These are phyloP conservation scores for Euptelea pleiosperma DNA, from an alignment of 164 flowering plant genomes.

Conservation along the genomic window DNA sequence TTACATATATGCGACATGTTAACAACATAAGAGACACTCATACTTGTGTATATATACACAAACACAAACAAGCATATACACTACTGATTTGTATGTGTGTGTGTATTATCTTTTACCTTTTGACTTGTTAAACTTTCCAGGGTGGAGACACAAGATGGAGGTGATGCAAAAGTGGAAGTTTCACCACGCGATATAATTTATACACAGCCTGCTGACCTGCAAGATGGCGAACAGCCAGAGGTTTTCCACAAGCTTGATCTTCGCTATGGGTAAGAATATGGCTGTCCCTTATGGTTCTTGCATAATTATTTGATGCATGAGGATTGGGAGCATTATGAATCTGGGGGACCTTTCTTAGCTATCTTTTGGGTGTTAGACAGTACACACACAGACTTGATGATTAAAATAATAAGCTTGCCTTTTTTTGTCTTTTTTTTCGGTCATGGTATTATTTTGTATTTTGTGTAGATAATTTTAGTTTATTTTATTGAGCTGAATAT, in stretches of 20 bases:
- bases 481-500: no score
- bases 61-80: no score
- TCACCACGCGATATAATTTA: slow-evolving; percentile 95
- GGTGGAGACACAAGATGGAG: slow-evolving; percentile 99
- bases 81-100: not conserved
- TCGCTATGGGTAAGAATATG: slow-evolving; percentile 78
- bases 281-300: slow-evolving; percentile 4
- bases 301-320: not conserved
- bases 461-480: no score
- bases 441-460: no score
- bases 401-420: no score
- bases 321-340: not conserved
- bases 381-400: no score
- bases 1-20: no score
- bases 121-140: slow-evolving; percentile 31
- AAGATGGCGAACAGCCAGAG: slow-evolving; percentile 55
- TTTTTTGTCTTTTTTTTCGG: no score
- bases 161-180: slow-evolving; percentile 95
- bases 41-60: no score
- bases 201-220: slow-evolving; percentile 73
- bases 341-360: not conserved
- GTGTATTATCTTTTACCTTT: slow-evolving; percentile 1
- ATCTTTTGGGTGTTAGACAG: no score
- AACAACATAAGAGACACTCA: no score
- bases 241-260: slow-evolving; percentile 84